These are phyloP conservation scores for Pythium apleroticum DNA, from an alignment of 352 stramenopile species.

Conservation along the genomic window DNA sequence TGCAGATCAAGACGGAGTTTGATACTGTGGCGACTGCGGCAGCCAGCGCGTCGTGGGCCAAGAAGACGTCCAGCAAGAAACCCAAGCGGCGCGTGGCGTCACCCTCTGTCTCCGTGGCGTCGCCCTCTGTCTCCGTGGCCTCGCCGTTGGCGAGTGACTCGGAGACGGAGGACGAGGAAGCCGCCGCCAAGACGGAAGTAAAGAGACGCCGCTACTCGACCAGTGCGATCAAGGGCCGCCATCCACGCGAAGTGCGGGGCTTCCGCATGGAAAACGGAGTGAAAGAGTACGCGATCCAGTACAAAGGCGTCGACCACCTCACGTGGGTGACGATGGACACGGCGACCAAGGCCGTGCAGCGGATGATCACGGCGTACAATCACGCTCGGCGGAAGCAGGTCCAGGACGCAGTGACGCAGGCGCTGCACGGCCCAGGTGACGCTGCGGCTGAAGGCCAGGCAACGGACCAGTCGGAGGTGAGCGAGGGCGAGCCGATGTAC, in stretches of 20 bases:
- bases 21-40: background rate
- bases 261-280: background rate
- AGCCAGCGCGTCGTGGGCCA: background rate
- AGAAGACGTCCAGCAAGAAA: constrained; percentile 7
- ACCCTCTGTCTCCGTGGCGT: background rate
- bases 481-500: background rate
- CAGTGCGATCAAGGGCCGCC: background rate
- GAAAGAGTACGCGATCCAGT: constrained; percentile 14
- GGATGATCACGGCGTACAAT: background rate
- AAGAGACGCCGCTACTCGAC: background rate
- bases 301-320: background rate
- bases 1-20: constrained; percentile 15
- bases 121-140: no score
- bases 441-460: background rate
- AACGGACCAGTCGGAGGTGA: background rate
- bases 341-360: background rate
- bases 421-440: background rate
- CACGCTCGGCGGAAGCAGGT: background rate
- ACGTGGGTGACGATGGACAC: constrained; percentile 1
- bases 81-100: background rate
- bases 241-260: background rate
- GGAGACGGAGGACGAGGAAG: background rate
- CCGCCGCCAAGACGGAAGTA: background rate
- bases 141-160: background rate
- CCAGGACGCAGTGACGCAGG: background rate